Evolutionary conservation across 768 basidiomycete genomes (phyloP).

Genomic region (Kwoniella pini): DNA sequence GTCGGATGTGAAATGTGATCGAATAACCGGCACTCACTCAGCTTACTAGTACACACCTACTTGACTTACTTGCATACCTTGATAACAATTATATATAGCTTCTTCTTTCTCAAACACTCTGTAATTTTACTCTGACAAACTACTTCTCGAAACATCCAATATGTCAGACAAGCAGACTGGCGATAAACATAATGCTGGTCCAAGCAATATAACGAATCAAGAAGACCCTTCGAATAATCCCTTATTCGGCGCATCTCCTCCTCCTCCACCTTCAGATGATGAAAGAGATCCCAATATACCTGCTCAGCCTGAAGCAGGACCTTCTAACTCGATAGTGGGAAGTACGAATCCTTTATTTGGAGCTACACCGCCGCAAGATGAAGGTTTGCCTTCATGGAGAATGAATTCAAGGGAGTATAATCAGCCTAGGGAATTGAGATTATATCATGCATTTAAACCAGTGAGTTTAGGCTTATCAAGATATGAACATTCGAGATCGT

Average conservation of each 20-base stretch:
- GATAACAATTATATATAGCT: too few relatives aligned
- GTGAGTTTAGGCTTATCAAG: too few relatives aligned
- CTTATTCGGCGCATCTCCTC: conserved; percentile 35
- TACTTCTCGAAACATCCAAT: too few relatives aligned
- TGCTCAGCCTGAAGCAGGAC: background rate
- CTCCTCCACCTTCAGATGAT: background rate
- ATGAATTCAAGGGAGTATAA: background rate
- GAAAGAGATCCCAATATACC: background rate
- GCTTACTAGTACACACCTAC: too few relatives aligned
- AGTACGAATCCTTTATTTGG: conserved; percentile 21
- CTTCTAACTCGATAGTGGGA: background rate
- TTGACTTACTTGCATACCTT: too few relatives aligned
- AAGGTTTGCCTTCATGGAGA: background rate
- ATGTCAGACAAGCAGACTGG: conserved; percentile 7
- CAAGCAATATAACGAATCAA: background rate
- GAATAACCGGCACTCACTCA: too few relatives aligned
- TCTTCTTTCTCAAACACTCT: background rate
- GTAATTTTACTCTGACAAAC: too few relatives aligned
- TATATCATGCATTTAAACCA: background rate
- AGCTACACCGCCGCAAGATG: conserved; percentile 14
- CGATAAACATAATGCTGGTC: background rate
- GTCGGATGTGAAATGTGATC: too few relatives aligned
- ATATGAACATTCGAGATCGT: too few relatives aligned
- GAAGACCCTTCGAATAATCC: conserved; percentile 24
- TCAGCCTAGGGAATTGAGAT: background rate